Evolutionary conservation across 2,329 filamentous ascomycete species (phyloP).

Genomic region (Pseudomassariella vexata): DNA sequence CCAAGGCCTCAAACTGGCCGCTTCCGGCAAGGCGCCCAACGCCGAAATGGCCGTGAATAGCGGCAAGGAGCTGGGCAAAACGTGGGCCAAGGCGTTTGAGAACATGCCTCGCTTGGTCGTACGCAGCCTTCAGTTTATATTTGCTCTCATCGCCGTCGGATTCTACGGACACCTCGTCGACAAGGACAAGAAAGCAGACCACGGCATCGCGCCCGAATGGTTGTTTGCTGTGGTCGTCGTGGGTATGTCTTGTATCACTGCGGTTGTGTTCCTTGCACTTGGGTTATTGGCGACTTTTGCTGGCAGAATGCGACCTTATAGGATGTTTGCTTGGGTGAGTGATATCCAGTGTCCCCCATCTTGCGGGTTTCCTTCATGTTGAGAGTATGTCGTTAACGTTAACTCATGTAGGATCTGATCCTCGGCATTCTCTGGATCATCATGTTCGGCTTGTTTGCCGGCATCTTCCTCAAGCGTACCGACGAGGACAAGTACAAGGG

Average conservation of each 20-base stretch:
- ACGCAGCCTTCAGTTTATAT: slow-evolving; percentile 63
- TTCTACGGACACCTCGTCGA: slow-evolving; percentile 62
- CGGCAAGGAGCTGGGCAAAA: too few species aligned
- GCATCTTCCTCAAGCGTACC: slow-evolving; percentile 59
- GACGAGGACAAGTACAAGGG: slow-evolving; percentile 44
- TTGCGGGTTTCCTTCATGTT: too few species aligned
- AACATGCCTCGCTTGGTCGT: slow-evolving; percentile 43
- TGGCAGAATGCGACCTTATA: too few species aligned
- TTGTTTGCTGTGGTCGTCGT: slow-evolving; percentile 57
- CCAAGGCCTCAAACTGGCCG: too few species aligned
- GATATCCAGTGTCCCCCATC: too few species aligned
- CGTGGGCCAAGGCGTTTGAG: too few species aligned
- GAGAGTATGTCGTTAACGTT: slow-evolving; percentile 23
- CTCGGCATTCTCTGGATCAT: slow-evolving; percentile 53
- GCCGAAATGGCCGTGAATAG: too few species aligned
- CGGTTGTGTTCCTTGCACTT: slow-evolving; percentile 32
- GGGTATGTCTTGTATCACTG: slow-evolving; percentile 46
- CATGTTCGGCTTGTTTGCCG: slow-evolving; percentile 67
- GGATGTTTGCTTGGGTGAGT: too few species aligned
- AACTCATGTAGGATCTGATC: slow-evolving; percentile 37
- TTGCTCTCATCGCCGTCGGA: slow-evolving; percentile 62
- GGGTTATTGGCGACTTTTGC: too few species aligned
- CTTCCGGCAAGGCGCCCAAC: too few species aligned
- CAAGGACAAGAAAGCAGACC: slow-evolving; percentile 28
- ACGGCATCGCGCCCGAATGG: slow-evolving; percentile 51